Base-by-base conservation (phyloP, 1,139 yeast genomes). In the Pichia sp. region DNA sequence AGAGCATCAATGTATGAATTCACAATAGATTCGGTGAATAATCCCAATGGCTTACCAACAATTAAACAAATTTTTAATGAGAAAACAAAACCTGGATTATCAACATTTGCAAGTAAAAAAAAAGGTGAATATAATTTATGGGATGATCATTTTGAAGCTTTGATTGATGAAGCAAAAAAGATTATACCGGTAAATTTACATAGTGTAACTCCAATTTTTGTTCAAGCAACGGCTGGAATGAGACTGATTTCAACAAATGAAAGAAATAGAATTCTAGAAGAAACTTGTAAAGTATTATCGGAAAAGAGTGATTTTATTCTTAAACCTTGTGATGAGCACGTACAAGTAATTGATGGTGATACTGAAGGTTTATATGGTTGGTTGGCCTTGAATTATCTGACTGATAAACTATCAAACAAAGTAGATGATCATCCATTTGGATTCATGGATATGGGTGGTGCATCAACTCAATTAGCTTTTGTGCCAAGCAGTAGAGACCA, bases 391-490 rank as follows among this genome's bases (percentile, higher is more conserved):
- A 87, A 87, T 62, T 86, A 85, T 65, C 65, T 86, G 47, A 62
- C 60, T 31, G 58, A 61, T 18, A 59, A 56, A 43, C 41, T 66
- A 34, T 25, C 27, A 11, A 22, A 19, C 6, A 56, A 59, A 43
- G 66, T 73, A 49, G 39, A 41, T 36, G 34, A 18, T 13, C 47
- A 46, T 14, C 53, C 58, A 22, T 81, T 75, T 61, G 95, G 95
- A 2, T 86, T 87, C 62, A 84, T 87, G 91, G 95, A 86, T 66
- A 86, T 86, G 95, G 95, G 95, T 9, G 95, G 95, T 22, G 95
- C 95, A 0, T 84, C 91, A 4, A 84, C 90, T 0, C 95, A 87
- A 61, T 77, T 87, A 34, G 88, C 93, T 11, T 87, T 86, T 72
- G 86, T 81, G 18, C 95, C 95, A 0, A 77, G 81, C 3, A 71